Evolutionary conservation across 1,284 basidiomycete genomes (phyloP).

Genomic region (Fomitopsis palustris): DNA sequence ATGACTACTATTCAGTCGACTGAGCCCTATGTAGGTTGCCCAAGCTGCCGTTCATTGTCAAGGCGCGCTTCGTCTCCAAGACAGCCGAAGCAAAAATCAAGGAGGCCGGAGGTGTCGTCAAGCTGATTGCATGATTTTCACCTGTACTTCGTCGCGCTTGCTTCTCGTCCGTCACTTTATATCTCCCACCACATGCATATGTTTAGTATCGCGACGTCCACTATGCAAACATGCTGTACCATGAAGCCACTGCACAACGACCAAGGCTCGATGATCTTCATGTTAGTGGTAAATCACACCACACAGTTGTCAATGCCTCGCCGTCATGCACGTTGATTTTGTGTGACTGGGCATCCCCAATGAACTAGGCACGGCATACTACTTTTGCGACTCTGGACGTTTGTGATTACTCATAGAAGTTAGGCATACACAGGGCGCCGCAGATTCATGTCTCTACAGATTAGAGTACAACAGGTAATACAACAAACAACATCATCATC

Average conservation of each 20-base stretch:
- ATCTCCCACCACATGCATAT: conserved; percentile 29
- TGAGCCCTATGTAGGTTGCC: conserved; percentile 50
- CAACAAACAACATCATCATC: not conserved
- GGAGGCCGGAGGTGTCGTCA: conserved; percentile 92
- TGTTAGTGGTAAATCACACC: too few species aligned
- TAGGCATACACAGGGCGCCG: too few species aligned
- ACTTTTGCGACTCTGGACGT: too few species aligned
- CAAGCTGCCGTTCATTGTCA: conserved; percentile 89
- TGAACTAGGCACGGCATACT: too few species aligned
- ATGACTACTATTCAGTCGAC: not conserved
- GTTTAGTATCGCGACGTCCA: conserved; percentile 24
- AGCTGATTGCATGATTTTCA: conserved; percentile 76
- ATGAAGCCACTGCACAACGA: not conserved
- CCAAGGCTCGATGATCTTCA: not conserved
- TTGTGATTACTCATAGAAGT: too few species aligned
- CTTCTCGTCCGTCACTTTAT: conserved; percentile 13
- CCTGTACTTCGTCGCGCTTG: conserved; percentile 22
- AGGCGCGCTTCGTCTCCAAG: conserved; percentile 90
- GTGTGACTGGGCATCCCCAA: too few species aligned
- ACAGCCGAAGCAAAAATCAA: conserved; percentile 88
- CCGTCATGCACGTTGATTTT: too few species aligned
- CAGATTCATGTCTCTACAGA: not conserved
- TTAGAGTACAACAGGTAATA: not conserved
- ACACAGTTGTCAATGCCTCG: too few species aligned
- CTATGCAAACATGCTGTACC: conserved; percentile 28